Percentiles rank a stretch among this genome's conserved stretches.
These are phyloP conservation scores for Nemania sp. DNA, from an alignment of 2,329 filamentous ascomycete species.

Conservation along the genomic window DNA sequence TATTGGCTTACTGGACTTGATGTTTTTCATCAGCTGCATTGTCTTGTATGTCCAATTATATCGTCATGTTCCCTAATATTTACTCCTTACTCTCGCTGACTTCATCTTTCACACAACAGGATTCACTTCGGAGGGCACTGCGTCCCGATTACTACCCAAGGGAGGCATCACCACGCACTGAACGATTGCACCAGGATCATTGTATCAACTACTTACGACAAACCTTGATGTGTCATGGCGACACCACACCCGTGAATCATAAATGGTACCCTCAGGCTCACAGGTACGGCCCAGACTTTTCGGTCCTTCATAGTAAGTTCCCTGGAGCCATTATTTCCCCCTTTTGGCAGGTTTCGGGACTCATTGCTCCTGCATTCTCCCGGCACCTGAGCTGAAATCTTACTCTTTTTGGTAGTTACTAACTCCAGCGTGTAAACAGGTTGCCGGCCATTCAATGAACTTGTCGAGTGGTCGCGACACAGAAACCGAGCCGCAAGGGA, in stretches of 20 bases:
- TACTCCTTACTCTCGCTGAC: neutral
- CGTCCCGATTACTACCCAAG: conserved; percentile 13
- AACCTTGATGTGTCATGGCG: neutral
- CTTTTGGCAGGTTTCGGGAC: no score
- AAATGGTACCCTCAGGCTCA: neutral
- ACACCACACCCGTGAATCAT: neutral
- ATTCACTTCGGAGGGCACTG: conserved; percentile 12
- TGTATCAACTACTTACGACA: conserved; percentile 17
- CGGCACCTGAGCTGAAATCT: no score
- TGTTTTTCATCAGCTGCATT: conserved; percentile 20
- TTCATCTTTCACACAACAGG: conserved; percentile 2
- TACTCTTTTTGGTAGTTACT: no score
- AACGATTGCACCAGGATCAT: conserved; percentile 8
- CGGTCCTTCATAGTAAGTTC: no score
- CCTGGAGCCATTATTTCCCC: no score
- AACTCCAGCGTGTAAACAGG: no score
- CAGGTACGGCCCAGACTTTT: neutral
- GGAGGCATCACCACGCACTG: conserved; percentile 11
- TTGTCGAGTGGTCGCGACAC: no score
- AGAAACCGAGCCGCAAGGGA: no score
- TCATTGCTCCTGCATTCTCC: no score
- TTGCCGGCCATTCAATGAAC: no score
- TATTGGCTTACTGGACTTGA: conserved; percentile 23
- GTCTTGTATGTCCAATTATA: neutral
- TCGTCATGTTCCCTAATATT: neutral